These are phyloP conservation scores for Geranomyces variabilis DNA, from an alignment of 192 early-diverging fungal species.

Conservation along the genomic window DNA sequence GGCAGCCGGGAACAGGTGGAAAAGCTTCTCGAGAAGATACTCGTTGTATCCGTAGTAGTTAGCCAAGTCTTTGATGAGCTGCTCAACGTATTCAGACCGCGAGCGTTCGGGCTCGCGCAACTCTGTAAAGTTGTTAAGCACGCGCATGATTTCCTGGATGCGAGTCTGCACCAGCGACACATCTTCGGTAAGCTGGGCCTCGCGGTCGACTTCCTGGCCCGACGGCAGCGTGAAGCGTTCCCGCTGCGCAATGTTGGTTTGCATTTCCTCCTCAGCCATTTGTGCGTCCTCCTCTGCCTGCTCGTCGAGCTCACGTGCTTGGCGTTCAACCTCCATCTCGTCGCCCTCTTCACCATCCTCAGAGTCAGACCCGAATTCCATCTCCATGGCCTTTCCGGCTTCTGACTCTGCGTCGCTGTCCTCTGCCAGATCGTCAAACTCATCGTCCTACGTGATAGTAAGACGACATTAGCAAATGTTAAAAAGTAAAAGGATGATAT, in stretches of 20 bases:
- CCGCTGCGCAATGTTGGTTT: constrained; percentile 75
- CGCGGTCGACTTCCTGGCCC: constrained; percentile 61
- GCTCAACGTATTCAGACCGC: constrained; percentile 83
- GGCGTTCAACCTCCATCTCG: constrained; percentile 73
- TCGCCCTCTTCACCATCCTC: constrained; percentile 55
- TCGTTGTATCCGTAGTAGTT: constrained; percentile 95
- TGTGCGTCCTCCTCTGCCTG: constrained; percentile 70
- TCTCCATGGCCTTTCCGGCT: constrained; percentile 21
- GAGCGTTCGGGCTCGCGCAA: constrained; percentile 75
- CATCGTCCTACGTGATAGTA: constrained; percentile 32
- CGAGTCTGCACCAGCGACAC: constrained; percentile 77
- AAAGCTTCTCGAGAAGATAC: constrained; percentile 86
- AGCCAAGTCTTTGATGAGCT: constrained; percentile 87
- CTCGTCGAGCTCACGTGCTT: constrained; percentile 66
- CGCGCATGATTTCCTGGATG: constrained; percentile 87
- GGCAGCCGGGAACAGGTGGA: constrained; percentile 86
- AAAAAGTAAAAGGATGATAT: neutral
- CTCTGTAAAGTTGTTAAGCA: constrained; percentile 88
- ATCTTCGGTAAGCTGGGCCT: constrained; percentile 68
- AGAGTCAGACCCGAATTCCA: constrained; percentile 49
- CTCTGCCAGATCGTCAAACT: constrained; percentile 39
- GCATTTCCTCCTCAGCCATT: constrained; percentile 69
- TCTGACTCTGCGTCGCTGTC: constrained; percentile 30
- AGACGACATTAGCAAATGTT: neutral
- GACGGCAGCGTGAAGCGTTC: constrained; percentile 72